Evolutionary conservation across 2,329 filamentous ascomycete species (phyloP), one percentile per base, ranked within the genome.

Genomic region (Epichloe amarillans): DNA sequence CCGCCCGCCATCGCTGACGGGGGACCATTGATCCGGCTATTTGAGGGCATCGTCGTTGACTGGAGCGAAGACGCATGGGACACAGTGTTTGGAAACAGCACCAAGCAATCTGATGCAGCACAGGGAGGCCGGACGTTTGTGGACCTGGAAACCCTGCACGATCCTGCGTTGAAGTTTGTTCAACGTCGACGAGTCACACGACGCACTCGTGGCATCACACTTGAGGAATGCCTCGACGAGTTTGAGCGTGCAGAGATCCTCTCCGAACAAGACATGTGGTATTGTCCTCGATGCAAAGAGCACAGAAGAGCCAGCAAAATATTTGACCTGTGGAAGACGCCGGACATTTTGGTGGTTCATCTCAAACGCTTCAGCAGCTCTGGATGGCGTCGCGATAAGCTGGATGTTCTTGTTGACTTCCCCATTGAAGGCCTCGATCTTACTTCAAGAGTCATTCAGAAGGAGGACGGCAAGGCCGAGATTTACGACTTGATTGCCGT

Each of bases 201-300:
- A 14, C 62, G 64, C 11, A 67, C 65, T 19, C 61, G 82, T 50
- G 93, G 93, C 30, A 83, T 96, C 56, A 83, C 82, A 0, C 75
- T 98, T 4, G 85, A 93, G 21, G 89, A 96, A 59, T 98, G 93
- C 63, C 78, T 98, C 50, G 85, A 90, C 53, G 93, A 97, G 66
- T 97, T 95, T 58, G 88, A 93, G 62, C 91, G 91, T 64, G 86
- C 90, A 53, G 93, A 98, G 67, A 82, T 95, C 14, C 73, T 98
- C 4, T 96, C 91, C 0, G 88, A 96, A 64, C 86, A 94, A 62
- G 94, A 98, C 64, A 91, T 88, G 53, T 98, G 93, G 93, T 97
- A 94, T 64, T 98, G 93, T 63, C 91, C 88, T 51, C 81, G 88
- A 33, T 98, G 93, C 75, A 97, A 97, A 66, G 88, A 95, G 60